These are phyloP conservation scores for Draba incana DNA, from an alignment of 345 rosid species.

Conservation along the genomic window DNA sequence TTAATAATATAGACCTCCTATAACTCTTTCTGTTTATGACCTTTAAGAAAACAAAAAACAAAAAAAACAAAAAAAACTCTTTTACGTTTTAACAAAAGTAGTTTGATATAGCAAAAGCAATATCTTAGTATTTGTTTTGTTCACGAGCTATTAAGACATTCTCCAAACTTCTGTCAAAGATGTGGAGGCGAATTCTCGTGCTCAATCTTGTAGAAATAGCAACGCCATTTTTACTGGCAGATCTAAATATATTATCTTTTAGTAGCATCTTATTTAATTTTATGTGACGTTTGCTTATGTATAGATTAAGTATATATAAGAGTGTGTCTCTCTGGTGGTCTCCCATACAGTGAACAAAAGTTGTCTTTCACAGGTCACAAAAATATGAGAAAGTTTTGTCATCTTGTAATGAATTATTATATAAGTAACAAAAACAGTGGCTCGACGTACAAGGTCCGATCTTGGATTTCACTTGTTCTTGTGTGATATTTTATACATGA, in stretches of 20 bases:
- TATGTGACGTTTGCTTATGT: neutral
- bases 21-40: neutral
- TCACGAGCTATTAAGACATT: too few relatives aligned
- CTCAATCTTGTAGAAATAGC: too few relatives aligned
- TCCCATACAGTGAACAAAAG: constrained; percentile 38
- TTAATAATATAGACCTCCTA: neutral
- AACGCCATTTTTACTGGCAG: too few relatives aligned
- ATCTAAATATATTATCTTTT: too few relatives aligned
- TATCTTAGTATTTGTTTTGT: too few relatives aligned
- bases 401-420: constrained; percentile 28
- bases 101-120: neutral
- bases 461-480: constrained; percentile 24
- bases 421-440: constrained; percentile 23
- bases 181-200: too few relatives aligned
- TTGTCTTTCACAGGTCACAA: constrained; percentile 33
- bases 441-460: constrained; percentile 41
- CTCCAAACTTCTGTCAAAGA: too few relatives aligned
- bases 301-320: neutral
- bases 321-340: constrained; percentile 25
- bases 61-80: too few relatives aligned
- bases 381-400: constrained; percentile 31
- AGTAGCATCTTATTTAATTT: too few relatives aligned
- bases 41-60: too few relatives aligned
- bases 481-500: neutral
- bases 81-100: neutral